A percentile compares a stretch with the other conserved stretches of the same genome.
phyloP scores from a whole-genome alignment of 2,329 filamentous ascomycete species.

The Cryphonectria parasitica region DNA sequence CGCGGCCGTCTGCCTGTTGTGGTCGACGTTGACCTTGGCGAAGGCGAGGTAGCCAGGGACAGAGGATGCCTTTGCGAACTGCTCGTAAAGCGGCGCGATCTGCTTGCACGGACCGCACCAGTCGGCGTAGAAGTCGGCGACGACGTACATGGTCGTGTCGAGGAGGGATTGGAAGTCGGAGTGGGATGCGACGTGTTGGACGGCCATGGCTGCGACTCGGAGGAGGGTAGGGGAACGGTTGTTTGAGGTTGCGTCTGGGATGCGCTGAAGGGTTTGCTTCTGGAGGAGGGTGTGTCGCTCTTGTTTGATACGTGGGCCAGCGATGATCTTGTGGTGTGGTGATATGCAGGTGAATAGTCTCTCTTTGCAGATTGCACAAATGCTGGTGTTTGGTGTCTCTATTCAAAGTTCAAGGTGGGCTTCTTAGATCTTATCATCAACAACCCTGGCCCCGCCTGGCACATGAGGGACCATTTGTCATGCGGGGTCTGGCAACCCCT shows the following conservation, averaged over 20 bases:
- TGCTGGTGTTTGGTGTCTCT: not conserved
- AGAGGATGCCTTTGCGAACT: slow-evolving; percentile 48
- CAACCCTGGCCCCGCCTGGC: not conserved
- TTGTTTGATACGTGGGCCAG: too few species aligned
- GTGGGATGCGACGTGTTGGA: slow-evolving; percentile 46
- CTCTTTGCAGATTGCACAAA: not conserved
- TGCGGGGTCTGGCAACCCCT: not conserved
- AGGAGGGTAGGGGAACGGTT: not conserved
- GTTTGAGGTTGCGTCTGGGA: not conserved
- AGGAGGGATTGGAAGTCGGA: slow-evolving; percentile 55
- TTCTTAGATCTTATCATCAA: slow-evolving; percentile 26
- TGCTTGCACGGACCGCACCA: slow-evolving; percentile 66
- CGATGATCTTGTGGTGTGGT: not conserved
- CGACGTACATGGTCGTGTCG: slow-evolving; percentile 52
- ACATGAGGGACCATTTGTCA: slow-evolving; percentile 7
- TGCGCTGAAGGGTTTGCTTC: not conserved
- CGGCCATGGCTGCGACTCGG: slow-evolving; percentile 22
- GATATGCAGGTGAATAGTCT: not conserved
- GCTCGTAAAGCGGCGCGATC: slow-evolving; percentile 58
- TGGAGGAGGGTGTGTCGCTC: too few species aligned
- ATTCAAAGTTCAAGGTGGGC: slow-evolving; percentile 6
- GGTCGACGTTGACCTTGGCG: slow-evolving; percentile 64
- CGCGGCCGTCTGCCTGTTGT: slow-evolving; percentile 52
- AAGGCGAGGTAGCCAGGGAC: slow-evolving; percentile 53
- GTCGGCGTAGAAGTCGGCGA: slow-evolving; percentile 61